Base-by-base conservation (phyloP, 2,329 filamentous ascomycete species). In the Aspergillus latus region DNA sequence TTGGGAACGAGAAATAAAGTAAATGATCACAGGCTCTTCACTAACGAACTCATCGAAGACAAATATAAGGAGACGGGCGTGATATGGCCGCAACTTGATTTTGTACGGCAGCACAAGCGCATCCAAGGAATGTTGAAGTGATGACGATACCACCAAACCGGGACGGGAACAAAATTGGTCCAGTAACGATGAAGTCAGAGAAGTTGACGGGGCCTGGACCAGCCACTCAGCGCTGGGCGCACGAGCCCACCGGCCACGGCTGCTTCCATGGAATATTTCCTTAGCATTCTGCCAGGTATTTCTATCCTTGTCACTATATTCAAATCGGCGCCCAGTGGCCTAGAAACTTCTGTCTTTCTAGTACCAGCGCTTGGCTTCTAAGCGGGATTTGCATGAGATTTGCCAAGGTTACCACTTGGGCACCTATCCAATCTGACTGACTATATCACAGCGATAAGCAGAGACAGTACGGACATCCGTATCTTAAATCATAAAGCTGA, bases 401-500 rank as follows among this genome's bases (percentile, higher is more conserved):
- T 52, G 40, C 37, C 30, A 43, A 28, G 5, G 28, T 36, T 21
- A 21, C 21, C 36, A 50, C 26, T 13, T 40, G 8, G 21, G 21
- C 21, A 13, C 32, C 26, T 50, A 50, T 42, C 32, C 15, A 42
- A 36, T n/a, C 15, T 26, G 26, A 36, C 11, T 4, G 8, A 43
- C 8, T 30, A 53, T 43, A 53, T 39, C 51, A 52, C 44, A 8
- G 10, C 21, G 7, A 37, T 15, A 44, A 5, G 5, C 40, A 34
- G 34, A 26, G 10, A 28, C 29, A 16, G n/a, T 29, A 4, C 48
- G 28, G 21, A 21, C 5, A 21, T 21, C 21, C 34, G 34, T 1
- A 34, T 42, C 15, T 21, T 28, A 29, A 21, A 52, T 68, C 61
- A 76, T 52, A 76, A 59, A 28, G 70, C 56, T 47, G 72, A 65